Percentiles rank a stretch among this genome's conserved stretches.
Evolutionary conservation across 2,329 filamentous ascomycete genomes (phyloP).

Genomic region (Talaromyces funiculosus): DNA sequence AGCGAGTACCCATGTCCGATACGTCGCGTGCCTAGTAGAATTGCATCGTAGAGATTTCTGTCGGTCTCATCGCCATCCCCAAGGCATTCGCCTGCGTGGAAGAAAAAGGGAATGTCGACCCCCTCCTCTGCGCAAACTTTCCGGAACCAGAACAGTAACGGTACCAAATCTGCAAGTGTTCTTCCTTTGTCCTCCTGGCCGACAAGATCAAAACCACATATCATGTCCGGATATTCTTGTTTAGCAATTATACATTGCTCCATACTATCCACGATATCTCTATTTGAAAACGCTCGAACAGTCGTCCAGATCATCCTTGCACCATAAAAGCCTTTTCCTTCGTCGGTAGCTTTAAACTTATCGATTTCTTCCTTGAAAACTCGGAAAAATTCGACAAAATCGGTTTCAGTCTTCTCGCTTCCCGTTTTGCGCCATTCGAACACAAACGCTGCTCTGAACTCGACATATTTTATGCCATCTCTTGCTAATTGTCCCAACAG

Average conservation of each 20-base stretch:
- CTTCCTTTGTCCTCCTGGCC: slow-evolving; percentile 79
- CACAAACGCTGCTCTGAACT: slow-evolving; percentile 71
- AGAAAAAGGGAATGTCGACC: slow-evolving; percentile 87
- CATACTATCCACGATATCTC: slow-evolving; percentile 71
- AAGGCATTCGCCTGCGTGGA: slow-evolving; percentile 86
- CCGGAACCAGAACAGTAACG: slow-evolving; percentile 88
- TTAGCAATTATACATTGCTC: slow-evolving; percentile 81
- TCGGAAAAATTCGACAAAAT: slow-evolving; percentile 64
- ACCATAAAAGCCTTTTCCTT: slow-evolving; percentile 76
- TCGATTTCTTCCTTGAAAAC: slow-evolving; percentile 73
- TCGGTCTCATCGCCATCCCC: slow-evolving; percentile 73
- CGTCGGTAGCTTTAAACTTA: slow-evolving; percentile 64
- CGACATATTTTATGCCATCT: slow-evolving; percentile 80
- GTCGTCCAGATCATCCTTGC: slow-evolving; percentile 79
- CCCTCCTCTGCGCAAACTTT: slow-evolving; percentile 73
- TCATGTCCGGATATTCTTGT: slow-evolving; percentile 67
- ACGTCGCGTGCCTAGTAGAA: slow-evolving; percentile 77
- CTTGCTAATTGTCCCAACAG: slow-evolving; percentile 66
- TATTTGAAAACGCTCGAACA: slow-evolving; percentile 59
- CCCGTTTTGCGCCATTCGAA: slow-evolving; percentile 63
- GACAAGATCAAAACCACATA: slow-evolving; percentile 85
- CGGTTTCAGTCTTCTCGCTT: slow-evolving; percentile 59
- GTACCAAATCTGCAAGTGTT: slow-evolving; percentile 68
- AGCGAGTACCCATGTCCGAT: slow-evolving; percentile 87
- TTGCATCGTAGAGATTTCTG: slow-evolving; percentile 80